Base-by-base conservation (phyloP, 192 early-diverging fungal genomes). In the Coemansia asiatica region DNA sequence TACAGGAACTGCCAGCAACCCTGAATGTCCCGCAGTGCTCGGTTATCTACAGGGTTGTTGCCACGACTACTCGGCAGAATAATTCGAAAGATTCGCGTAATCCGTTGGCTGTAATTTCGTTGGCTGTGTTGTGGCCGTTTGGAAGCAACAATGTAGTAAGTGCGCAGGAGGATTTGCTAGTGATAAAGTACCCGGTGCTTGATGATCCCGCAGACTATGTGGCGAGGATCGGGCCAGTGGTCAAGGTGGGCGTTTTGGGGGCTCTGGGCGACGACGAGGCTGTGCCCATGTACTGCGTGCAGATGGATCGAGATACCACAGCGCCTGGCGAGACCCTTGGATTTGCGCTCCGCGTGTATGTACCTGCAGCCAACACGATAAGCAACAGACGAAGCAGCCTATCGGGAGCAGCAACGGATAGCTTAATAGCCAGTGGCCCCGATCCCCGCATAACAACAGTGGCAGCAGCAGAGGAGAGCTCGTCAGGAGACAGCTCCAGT, bases 11-110 rank as follows among this genome's bases (percentile, higher is more conserved):
- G 19, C 68, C 68, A 9, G 36, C 61, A 4, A 56, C 48, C n/a
- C 35, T 70, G 15, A 35, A 33, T 22, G 68, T 64, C 1, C 68
- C 68, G 13, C 53, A 51, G 10, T 63, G 68, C 56, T 38, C 54
- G 9, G 47, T 70, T 28, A 60, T 59, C n/a, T 64, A 63, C 2
- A 1, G 2, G 1, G 25, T 70, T 1, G 40, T 46, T 2, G 68
- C 56, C n/a, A n/a, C n/a, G n/a, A n/a, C n/a, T n/a, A n/a, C n/a
- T n/a, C n/a, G n/a, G n/a, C n/a, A n/a, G n/a, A n/a, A n/a, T n/a
- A n/a, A n/a, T n/a, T n/a, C n/a, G n/a, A n/a, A n/a, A n/a, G n/a
- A n/a, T n/a, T n/a, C n/a, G n/a, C n/a, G n/a, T n/a, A n/a, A n/a
- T n/a, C n/a, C n/a, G n/a, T n/a, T n/a, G n/a, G n/a, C n/a, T n/a